Percentiles rank a stretch among this genome's conserved stretches.
Evolutionary conservation across 1,139 yeast species (phyloP).

Genomic region (Geotrichum aggregatum): DNA sequence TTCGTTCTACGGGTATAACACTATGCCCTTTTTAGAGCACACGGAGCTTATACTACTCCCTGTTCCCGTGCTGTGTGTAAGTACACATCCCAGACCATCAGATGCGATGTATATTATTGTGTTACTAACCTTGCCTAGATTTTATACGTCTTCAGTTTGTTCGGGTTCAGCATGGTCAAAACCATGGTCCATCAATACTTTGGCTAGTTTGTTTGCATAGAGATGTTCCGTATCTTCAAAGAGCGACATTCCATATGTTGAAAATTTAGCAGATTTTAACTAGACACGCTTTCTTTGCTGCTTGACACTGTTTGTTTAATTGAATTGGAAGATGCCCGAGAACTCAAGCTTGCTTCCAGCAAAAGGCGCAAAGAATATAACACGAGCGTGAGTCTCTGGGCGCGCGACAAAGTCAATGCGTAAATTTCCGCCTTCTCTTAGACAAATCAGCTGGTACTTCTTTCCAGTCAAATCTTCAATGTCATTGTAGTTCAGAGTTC

Average conservation of each 20-base stretch:
- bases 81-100: constrained; percentile 45
- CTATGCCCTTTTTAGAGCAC: constrained; percentile 69
- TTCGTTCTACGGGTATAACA: constrained; percentile 83
- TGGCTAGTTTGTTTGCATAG: constrained; percentile 28
- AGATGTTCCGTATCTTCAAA: not conserved
- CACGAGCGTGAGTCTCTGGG: constrained; percentile 19
- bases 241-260: not conserved
- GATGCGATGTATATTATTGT: constrained; percentile 13
- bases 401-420: constrained; percentile 20
- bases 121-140: constrained; percentile 5
- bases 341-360: constrained; percentile 16
- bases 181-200: constrained; percentile 67
- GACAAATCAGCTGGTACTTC: constrained; percentile 26
- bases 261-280: not conserved
- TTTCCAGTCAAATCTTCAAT: constrained; percentile 29
- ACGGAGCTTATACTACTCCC: constrained; percentile 55
- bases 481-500: constrained; percentile 30
- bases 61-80: constrained; percentile 53
- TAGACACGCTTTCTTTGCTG: too few relatives aligned
- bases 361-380: constrained; percentile 15
- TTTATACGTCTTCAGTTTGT: constrained; percentile 42
- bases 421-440: constrained; percentile 18
- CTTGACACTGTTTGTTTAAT: not conserved
- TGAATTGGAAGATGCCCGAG: constrained; percentile 20
- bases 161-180: constrained; percentile 69